Evolutionary conservation across 2,329 filamentous ascomycete genomes (phyloP).

Genomic region (Xylariaceae sp.): DNA sequence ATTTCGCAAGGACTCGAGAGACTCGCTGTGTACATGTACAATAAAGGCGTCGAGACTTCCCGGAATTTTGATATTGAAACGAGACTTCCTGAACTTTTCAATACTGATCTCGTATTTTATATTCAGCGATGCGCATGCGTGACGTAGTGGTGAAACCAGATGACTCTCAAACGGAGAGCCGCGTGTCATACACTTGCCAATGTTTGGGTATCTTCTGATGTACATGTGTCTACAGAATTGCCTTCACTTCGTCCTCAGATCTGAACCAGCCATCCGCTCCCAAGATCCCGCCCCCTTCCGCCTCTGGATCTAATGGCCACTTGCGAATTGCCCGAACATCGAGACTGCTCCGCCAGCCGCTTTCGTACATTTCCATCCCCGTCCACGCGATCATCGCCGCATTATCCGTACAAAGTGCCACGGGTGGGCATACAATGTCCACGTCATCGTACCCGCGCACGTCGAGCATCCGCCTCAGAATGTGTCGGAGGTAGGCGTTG

Average conservation of each 20-base stretch:
- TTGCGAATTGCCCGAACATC: conserved; percentile 57
- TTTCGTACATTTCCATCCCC: conserved; percentile 85
- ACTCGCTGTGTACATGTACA: conserved; percentile 19
- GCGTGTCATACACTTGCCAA: neutral
- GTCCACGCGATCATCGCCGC: conserved; percentile 97
- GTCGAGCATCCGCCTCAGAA: conserved; percentile 56
- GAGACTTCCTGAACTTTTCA: neutral
- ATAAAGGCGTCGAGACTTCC: conserved; percentile 3
- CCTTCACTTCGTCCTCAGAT: too few relatives aligned
- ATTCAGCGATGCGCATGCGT: too few relatives aligned
- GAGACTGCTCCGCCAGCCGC: conserved; percentile 64
- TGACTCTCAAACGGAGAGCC: neutral
- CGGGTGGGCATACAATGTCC: conserved; percentile 68
- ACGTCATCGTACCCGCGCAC: conserved; percentile 61
- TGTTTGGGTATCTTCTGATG: neutral
- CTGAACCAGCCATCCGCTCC: conserved; percentile 36
- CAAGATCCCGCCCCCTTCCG: neutral
- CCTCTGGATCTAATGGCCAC: conserved; percentile 66
- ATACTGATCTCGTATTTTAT: neutral
- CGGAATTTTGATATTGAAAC: neutral
- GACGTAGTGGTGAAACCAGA: conserved; percentile 10
- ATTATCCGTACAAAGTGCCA: conserved; percentile 83
- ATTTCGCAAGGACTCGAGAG: conserved; percentile 9
- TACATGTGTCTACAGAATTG: too few relatives aligned
- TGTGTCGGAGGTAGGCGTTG: conserved; percentile 71